Base-by-base conservation (phyloP, 345 rosid genomes). In the Lepidium sativum region DNA sequence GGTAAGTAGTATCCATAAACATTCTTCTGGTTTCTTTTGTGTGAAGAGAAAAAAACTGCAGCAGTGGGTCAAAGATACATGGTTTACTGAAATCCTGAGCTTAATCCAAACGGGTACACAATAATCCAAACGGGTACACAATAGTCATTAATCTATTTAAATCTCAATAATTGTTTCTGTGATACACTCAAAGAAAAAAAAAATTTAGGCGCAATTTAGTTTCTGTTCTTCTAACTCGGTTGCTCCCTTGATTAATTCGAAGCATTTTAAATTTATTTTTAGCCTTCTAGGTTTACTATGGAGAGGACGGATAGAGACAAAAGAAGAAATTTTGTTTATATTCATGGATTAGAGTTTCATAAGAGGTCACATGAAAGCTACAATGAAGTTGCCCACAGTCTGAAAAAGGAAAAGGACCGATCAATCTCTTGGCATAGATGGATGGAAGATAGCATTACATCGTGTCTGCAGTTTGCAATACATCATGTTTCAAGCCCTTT, bases 181-280 rank as follows among this genome's bases (percentile, higher is more conserved):
- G 48, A 67, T 80, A 69, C 44, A 74, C 62, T 74, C 40, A 32
- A 34, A 54, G 37, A 40, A 51, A 49, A 61, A 49, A 18, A 45
- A 25, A 70, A 80, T 54, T 56, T 82, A 87, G 95, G 95, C 51
- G 15, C 34, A 80, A 79, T 67, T 32, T 87, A 56, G 77, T 83
- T 70, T 76, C 88, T 63, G 5, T 74, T 69, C 82, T 87, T 73
- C 79, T 87, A 33, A 64, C 78, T 48, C 79, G 82, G 79, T 70
- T 80, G 54, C 61, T 78, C 57, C 83, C 85, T 44, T 64, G 60
- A 44, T 70, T 57, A 44, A 57, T 20, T 45, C 55, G 65, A 23
- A 74, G 66, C 17, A 59, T 29, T 23, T n/a, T 34, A 59, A 42
- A 27, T 63, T 43, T 32, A 65, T 45, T 68, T 40, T 56, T 83